Conservation (phyloP, 495 filamentous ascomycete genomes). For the Hapsidospora chrysogenum region DNA sequence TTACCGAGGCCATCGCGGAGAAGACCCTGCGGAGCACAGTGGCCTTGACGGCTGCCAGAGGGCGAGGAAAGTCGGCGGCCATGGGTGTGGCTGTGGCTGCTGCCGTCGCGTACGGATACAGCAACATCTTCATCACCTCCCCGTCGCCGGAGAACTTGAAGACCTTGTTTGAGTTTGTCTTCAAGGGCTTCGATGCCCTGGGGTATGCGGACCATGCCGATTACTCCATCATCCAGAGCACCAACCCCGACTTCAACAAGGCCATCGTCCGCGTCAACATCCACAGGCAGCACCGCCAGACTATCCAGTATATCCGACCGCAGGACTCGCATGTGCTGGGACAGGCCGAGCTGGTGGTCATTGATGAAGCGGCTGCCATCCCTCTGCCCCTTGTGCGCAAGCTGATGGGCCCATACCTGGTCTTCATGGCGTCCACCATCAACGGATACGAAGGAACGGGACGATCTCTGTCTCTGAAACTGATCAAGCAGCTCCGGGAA, state of each 20-base stretch:
- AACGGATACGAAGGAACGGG: conserved; percentile 98
- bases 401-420: conserved; percentile 92
- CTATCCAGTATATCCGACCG: conserved; percentile 94
- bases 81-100: conserved; percentile 88
- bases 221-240: conserved; percentile 96
- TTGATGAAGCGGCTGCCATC: conserved; percentile 96
- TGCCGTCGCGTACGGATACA: conserved; percentile 89
- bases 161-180: conserved; percentile 94
- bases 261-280: conserved; percentile 95
- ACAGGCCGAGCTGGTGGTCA: conserved; percentile 89
- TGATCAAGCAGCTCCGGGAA: conserved; percentile 94
- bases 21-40: conserved; percentile 92
- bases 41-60: conserved; percentile 82
- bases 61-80: conserved; percentile 92
- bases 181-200: conserved; percentile 94
- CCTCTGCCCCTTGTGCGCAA: conserved; percentile 84
- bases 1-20: conserved; percentile 91
- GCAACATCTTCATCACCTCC: conserved; percentile 98
- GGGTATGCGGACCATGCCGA: conserved; percentile 87
- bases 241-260: conserved; percentile 98
- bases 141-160: conserved; percentile 97
- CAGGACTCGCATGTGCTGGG: conserved; percentile 90
- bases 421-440: conserved; percentile 99
- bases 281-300: conserved; percentile 89
- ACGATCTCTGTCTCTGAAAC: conserved; percentile 81